Conservation (phyloP, 139 green algal species). For the Auxenochlorella protothecoides region DNA sequence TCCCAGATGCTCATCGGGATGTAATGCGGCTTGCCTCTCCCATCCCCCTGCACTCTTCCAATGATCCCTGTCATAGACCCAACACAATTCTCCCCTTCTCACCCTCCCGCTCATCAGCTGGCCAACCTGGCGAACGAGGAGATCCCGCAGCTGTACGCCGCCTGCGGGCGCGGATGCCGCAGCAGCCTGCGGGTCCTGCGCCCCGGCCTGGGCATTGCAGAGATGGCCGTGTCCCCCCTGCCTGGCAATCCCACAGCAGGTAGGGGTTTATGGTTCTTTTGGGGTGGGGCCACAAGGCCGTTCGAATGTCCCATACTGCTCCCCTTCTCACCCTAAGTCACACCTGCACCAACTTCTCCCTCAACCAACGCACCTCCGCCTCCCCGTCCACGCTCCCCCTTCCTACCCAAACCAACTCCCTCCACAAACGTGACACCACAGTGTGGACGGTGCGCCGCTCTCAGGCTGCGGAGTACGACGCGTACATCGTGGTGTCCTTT, state of each 20-base stretch:
- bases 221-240: slow-evolving; percentile 84
- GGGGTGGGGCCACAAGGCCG: no score
- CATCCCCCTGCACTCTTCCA: no score
- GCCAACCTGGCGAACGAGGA: slow-evolving; percentile 74
- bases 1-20: no score
- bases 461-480: slow-evolving; percentile 71
- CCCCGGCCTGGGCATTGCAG: slow-evolving; percentile 76
- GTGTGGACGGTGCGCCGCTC: slow-evolving; percentile 79
- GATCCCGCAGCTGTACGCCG: slow-evolving; percentile 80
- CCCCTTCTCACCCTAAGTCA: no score
- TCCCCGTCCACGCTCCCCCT: no score
- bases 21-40: no score
- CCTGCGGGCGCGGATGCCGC: slow-evolving; percentile 70
- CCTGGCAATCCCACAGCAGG: slow-evolving; percentile 66
- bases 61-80: neutral
- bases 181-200: slow-evolving; percentile 78
- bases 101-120: slow-evolving; percentile 29
- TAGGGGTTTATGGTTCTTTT: slow-evolving; percentile 33
- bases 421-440: no score
- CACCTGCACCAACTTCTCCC: no score
- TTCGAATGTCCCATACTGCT: no score
- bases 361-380: no score
- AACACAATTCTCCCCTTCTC: neutral
- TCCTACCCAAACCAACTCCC: no score
- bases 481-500: slow-evolving; percentile 97